Percentiles rank a stretch among this genome's conserved stretches.
Conservation (phyloP, 2,329 filamentous ascomycete genomes). For the Catunica adiposa region DNA sequence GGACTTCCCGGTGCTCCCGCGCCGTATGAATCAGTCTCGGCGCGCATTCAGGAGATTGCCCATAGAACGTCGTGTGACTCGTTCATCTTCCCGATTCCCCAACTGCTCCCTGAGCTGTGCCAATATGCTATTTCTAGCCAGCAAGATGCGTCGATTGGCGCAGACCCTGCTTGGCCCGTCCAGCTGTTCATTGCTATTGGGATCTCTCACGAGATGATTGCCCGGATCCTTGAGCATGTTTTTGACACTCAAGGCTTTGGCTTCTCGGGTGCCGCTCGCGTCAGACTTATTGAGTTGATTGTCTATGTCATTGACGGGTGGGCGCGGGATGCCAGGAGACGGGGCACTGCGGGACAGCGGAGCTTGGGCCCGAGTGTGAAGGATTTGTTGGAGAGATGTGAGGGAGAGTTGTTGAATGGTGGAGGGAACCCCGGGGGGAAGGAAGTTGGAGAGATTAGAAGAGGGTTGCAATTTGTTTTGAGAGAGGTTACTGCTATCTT, state of each 20-base stretch:
- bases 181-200: constrained; percentile 39
- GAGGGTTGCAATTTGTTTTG: constrained; percentile 27
- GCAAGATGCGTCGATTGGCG: constrained; percentile 40
- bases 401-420: constrained; percentile 27
- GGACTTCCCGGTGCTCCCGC: constrained; percentile 24
- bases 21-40: constrained; percentile 55
- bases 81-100: constrained; percentile 47
- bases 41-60: constrained; percentile 46
- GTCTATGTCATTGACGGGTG: constrained; percentile 32
- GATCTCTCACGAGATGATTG: constrained; percentile 39
- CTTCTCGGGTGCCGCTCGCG: constrained; percentile 35
- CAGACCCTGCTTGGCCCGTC: constrained; percentile 40
- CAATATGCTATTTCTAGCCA: constrained; percentile 42
- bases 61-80: constrained; percentile 48
- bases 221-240: constrained; percentile 38
- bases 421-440: constrained; percentile 29
- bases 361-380: constrained; percentile 26
- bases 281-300: constrained; percentile 39
- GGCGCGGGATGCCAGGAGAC: constrained; percentile 33
- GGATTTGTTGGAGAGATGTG: constrained; percentile 35
- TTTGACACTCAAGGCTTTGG: constrained; percentile 43
- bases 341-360: constrained; percentile 22
- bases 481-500: constrained; percentile 29
- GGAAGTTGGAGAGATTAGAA: constrained; percentile 28
- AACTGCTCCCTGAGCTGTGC: constrained; percentile 45